These are phyloP conservation scores for Cinchona pubescens DNA, from an alignment of 257 asterid genomes.

Conservation along the genomic window DNA sequence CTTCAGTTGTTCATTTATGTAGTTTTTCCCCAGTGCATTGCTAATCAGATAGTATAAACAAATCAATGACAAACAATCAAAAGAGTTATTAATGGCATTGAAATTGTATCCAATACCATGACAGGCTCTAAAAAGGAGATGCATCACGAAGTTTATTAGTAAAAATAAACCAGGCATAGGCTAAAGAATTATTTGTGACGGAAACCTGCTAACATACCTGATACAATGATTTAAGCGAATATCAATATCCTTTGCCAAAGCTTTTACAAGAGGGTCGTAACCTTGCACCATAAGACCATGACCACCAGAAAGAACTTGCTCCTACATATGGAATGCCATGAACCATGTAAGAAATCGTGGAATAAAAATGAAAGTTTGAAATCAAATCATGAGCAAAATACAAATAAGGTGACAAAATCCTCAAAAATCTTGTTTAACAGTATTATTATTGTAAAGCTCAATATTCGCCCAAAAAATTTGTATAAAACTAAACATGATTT, in stretches of 20 bases:
- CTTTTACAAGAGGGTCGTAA: constrained; percentile 74
- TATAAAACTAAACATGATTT: background rate
- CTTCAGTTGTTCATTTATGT: background rate
- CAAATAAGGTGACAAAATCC: background rate
- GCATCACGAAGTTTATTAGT: too few relatives aligned
- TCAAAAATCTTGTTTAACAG: background rate
- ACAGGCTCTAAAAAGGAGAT: background rate
- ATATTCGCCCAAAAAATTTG: too few relatives aligned
- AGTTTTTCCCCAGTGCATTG: background rate
- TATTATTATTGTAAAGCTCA: too few relatives aligned
- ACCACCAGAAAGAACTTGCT: constrained; percentile 92
- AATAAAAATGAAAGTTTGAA: background rate
- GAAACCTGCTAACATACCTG: constrained; percentile 47
- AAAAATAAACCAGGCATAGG: background rate
- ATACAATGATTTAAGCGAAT: constrained; percentile 87
- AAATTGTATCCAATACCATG: background rate
- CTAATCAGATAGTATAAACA: background rate
- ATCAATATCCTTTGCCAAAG: constrained; percentile 68
- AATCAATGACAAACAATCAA: background rate
- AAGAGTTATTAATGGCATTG: background rate
- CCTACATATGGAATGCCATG: constrained; percentile 46
- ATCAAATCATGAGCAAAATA: background rate
- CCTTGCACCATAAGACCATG: constrained; percentile 99
- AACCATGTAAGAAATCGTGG: constrained; percentile 1
- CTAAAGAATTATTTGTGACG: background rate